These are phyloP conservation scores for Candida gorgasii DNA, from an alignment of 805 yeast genomes.

Conservation along the genomic window DNA sequence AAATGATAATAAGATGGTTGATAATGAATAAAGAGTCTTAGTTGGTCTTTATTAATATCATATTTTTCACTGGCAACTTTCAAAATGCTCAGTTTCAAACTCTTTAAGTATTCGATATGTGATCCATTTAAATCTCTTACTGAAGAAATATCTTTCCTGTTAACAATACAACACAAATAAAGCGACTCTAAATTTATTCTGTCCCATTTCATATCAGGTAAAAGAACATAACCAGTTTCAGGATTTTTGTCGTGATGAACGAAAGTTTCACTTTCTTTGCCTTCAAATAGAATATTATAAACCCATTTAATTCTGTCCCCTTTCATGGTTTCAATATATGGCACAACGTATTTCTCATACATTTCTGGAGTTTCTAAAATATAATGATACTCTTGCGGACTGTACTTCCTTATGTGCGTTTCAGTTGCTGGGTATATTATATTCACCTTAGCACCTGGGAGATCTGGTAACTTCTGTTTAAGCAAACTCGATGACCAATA, in stretches of 20 bases:
- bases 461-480: slow-evolving; percentile 42
- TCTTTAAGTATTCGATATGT: slow-evolving; percentile 61
- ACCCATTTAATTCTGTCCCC: slow-evolving; percentile 91
- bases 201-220: slow-evolving; percentile 99
- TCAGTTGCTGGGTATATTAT: slow-evolving; percentile 88
- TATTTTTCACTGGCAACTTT: slow-evolving; percentile 40
- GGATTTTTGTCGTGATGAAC: slow-evolving; percentile 62
- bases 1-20: slow-evolving; percentile 97
- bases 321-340: slow-evolving; percentile 73
- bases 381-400: slow-evolving; percentile 58
- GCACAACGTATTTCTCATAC: slow-evolving; percentile 62
- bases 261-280: slow-evolving; percentile 84
- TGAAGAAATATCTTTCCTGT: slow-evolving; percentile 65
- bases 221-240: slow-evolving; percentile 62
- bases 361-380: slow-evolving; percentile 80
- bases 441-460: slow-evolving; percentile 70
- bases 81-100: slow-evolving; percentile 47
- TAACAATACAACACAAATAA: slow-evolving; percentile 76
- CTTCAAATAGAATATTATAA: slow-evolving; percentile 73
- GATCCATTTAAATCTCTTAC: slow-evolving; percentile 66
- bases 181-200: slow-evolving; percentile 64
- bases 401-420: slow-evolving; percentile 76
- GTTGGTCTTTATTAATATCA: slow-evolving; percentile 51
- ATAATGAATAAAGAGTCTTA: slow-evolving; percentile 84
- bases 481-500: slow-evolving; percentile 71